These are phyloP conservation scores for Aureobasidium lini DNA, from an alignment of 2,329 filamentous ascomycete genomes.

Conservation along the genomic window DNA sequence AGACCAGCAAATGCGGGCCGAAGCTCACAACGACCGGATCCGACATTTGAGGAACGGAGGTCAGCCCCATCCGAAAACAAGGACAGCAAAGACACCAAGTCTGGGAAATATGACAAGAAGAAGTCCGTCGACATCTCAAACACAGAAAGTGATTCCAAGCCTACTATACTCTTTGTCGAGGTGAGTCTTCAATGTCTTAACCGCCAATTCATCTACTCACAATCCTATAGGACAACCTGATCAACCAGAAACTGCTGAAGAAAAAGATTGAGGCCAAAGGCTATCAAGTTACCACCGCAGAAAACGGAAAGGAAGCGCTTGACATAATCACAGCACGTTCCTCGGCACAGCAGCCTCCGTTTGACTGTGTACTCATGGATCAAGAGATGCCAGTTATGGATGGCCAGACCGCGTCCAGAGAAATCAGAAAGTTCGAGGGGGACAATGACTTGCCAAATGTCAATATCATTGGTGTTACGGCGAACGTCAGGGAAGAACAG, in stretches of 20 bases:
- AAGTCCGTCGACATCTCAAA: slow-evolving; percentile 16
- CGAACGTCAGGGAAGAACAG: slow-evolving; percentile 28
- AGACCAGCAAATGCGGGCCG: slow-evolving; percentile 3
- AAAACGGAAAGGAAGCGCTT: slow-evolving; percentile 28
- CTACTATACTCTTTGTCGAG: not conserved
- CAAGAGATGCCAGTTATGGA: slow-evolving; percentile 29
- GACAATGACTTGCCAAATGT: slow-evolving; percentile 18
- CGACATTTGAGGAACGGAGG: not conserved
- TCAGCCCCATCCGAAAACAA: not conserved
- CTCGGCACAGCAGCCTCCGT: slow-evolving; percentile 13
- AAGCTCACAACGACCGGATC: not conserved
- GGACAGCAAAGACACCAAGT: not conserved
- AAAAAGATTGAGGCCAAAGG: slow-evolving; percentile 23
- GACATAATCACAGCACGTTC: slow-evolving; percentile 14
- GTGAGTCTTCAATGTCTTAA: not conserved
- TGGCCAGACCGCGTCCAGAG: slow-evolving; percentile 23
- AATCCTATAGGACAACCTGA: slow-evolving; percentile 26
- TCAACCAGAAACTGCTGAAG: slow-evolving; percentile 27
- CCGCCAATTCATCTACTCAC: not conserved
- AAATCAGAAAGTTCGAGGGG: slow-evolving; percentile 22
- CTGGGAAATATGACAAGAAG: slow-evolving; percentile 23
- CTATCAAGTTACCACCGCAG: slow-evolving; percentile 25
- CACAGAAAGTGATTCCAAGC: not conserved
- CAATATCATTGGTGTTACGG: slow-evolving; percentile 28
- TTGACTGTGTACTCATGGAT: slow-evolving; percentile 29